phyloP scores from a whole-genome alignment of 2,329 filamentous ascomycete genomes.

The Xylaria digitata region DNA sequence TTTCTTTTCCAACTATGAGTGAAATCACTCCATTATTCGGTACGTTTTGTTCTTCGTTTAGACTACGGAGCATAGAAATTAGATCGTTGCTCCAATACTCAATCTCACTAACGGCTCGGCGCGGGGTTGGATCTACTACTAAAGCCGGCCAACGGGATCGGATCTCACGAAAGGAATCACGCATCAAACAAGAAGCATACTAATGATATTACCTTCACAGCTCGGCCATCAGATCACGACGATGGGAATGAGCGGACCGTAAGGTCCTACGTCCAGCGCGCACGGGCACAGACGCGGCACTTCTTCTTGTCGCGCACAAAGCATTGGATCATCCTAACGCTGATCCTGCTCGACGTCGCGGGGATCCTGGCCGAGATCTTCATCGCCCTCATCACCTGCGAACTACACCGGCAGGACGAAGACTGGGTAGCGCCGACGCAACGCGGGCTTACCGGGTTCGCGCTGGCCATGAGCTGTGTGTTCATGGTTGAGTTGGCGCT shows the following conservation, averaged over 20 bases:
- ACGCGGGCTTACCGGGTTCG: constrained; percentile 60
- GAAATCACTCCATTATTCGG: constrained; percentile 43
- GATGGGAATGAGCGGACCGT: neutral
- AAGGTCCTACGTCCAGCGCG: constrained; percentile 25
- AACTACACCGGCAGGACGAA: constrained; percentile 55
- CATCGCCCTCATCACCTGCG: constrained; percentile 61
- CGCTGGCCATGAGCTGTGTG: constrained; percentile 70
- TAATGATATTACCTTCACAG: neutral
- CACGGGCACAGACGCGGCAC: constrained; percentile 35
- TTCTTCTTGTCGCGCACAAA: constrained; percentile 55
- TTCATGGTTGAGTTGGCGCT: constrained; percentile 72
- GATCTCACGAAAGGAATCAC: neutral
- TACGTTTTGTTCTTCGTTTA: constrained; percentile 35
- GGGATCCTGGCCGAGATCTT: constrained; percentile 61
- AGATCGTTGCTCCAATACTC: neutral
- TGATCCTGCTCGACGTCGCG: constrained; percentile 60
- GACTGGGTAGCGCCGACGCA: constrained; percentile 56
- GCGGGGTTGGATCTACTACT: neutral
- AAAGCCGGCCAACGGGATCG: neutral
- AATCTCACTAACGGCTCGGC: neutral
- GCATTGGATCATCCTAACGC: constrained; percentile 58
- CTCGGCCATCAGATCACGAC: neutral
- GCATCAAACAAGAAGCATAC: neutral
- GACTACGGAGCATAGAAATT: neutral
- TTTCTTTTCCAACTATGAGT: constrained; percentile 32